Conservation (phyloP, 2,329 filamentous ascomycete genomes). For the Lasiodiplodia sp. region DNA sequence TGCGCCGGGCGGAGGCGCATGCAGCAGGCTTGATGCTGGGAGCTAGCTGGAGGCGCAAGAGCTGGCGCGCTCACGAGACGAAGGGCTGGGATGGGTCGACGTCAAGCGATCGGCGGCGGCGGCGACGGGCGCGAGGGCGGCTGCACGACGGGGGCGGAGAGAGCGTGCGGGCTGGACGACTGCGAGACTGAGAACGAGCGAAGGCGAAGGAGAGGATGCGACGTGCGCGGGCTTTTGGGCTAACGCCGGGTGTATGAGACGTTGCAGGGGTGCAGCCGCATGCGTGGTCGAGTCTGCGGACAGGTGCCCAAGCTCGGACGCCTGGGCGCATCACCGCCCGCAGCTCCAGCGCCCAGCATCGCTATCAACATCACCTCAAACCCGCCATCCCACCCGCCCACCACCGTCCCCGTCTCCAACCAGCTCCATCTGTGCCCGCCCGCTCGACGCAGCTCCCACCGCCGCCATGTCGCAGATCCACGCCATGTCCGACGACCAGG, state of each 20-base stretch:
- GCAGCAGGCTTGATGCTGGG: conserved; percentile 12
- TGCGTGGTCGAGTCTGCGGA: conserved; percentile 1
- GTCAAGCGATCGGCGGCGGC: conserved; percentile 20
- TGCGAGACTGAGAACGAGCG: conserved; percentile 5
- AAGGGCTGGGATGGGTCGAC: conserved; percentile 2
- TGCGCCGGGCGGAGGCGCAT: conserved; percentile 27
- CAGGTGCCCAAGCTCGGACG: conserved; percentile 9
- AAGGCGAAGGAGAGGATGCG: conserved; percentile 26
- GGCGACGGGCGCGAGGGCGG: conserved; percentile 2
- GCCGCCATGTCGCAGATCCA: conserved; percentile 87
- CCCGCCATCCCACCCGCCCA: background rate
- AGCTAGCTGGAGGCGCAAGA: conserved; percentile 5
- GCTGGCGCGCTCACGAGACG: conserved; percentile 30
- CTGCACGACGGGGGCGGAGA: conserved; percentile 9
- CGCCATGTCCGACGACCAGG: conserved; percentile 97
- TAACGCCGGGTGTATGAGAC: conserved; percentile 17
- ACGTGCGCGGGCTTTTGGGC: conserved; percentile 18
- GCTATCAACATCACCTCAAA: conserved; percentile 4
- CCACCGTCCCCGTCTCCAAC: conserved; percentile 27
- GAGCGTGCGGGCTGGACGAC: background rate
- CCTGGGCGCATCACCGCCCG: conserved; percentile 21
- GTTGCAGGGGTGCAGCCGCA: conserved; percentile 23
- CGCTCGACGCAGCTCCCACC: conserved; percentile 30
- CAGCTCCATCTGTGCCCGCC: conserved; percentile 18
- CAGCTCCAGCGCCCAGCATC: conserved; percentile 16